phyloP scores from a whole-genome alignment of 345 rosid genomes.

The Arabidopsis arenosa region DNA sequence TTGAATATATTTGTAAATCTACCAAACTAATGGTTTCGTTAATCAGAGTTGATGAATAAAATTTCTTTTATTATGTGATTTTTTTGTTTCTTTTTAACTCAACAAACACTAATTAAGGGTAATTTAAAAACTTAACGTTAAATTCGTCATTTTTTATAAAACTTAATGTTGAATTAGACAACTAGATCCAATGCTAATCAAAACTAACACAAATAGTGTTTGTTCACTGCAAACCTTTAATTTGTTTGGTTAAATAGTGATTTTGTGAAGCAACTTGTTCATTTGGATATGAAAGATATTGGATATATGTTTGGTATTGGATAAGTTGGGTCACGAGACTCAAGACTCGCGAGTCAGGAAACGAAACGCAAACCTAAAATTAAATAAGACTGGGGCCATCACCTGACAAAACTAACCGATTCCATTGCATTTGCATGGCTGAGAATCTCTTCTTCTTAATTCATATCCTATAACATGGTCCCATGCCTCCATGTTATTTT shows the following conservation, averaged over 20 bases:
- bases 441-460: slow-evolving; percentile 16
- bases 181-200: background rate
- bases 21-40: background rate
- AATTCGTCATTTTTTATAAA: no score
- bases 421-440: slow-evolving; percentile 32
- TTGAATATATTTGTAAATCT: background rate
- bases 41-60: background rate
- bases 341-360: slow-evolving; percentile 17
- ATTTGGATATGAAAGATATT: background rate
- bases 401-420: slow-evolving; percentile 31
- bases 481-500: slow-evolving; percentile 30
- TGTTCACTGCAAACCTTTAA: background rate
- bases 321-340: slow-evolving; percentile 34
- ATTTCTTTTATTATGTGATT: background rate
- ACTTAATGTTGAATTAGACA: background rate
- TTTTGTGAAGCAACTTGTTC: background rate
- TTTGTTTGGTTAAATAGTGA: background rate
- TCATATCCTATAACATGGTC: slow-evolving; percentile 11
- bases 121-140: no score
- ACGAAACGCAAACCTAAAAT: slow-evolving; percentile 7
- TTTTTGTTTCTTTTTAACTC: background rate
- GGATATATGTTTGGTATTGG: slow-evolving; percentile 21
- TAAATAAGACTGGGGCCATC: slow-evolving; percentile 30
- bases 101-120: background rate
- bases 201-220: background rate